phyloP scores from a whole-genome alignment of 176 grass and related monocot genomes.

The Puya raimondii region DNA sequence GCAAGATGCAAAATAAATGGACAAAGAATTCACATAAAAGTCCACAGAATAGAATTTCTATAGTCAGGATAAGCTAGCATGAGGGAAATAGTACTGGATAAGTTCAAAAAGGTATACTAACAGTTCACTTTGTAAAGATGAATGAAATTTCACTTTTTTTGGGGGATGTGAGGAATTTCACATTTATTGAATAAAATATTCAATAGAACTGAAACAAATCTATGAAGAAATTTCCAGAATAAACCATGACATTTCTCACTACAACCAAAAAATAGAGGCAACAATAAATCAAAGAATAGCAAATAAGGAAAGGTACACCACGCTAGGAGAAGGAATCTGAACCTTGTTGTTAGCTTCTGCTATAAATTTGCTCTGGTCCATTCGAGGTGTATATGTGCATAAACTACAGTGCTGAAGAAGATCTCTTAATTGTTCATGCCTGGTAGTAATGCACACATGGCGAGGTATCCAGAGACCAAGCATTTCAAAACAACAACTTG shows the following conservation, averaged over 20 bases:
- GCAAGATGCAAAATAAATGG: background rate
- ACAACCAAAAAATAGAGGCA: background rate
- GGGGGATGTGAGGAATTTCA: too few species aligned
- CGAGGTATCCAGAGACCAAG: constrained; percentile 20
- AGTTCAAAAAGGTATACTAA: too few species aligned
- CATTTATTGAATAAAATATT: too few species aligned
- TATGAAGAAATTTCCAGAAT: background rate
- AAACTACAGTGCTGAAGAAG: constrained; percentile 4
- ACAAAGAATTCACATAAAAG: too few species aligned
- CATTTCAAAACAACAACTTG: constrained; percentile 18
- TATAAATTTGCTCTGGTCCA: background rate
- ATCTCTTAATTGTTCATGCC: constrained; percentile 14
- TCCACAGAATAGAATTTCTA: too few species aligned
- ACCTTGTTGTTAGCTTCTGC: constrained; percentile 19
- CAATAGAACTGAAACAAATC: background rate
- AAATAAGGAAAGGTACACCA: background rate
- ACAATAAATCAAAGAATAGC: background rate
- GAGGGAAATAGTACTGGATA: background rate
- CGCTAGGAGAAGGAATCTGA: constrained; percentile 3
- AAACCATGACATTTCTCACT: background rate
- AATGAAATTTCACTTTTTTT: too few species aligned
- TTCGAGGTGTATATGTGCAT: background rate
- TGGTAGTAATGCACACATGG: constrained; percentile 30
- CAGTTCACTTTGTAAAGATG: too few species aligned
- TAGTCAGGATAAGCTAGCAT: too few species aligned